These are phyloP conservation scores for Diutina rugosa DNA, from an alignment of 1,139 yeast species.

Conservation along the genomic window DNA sequence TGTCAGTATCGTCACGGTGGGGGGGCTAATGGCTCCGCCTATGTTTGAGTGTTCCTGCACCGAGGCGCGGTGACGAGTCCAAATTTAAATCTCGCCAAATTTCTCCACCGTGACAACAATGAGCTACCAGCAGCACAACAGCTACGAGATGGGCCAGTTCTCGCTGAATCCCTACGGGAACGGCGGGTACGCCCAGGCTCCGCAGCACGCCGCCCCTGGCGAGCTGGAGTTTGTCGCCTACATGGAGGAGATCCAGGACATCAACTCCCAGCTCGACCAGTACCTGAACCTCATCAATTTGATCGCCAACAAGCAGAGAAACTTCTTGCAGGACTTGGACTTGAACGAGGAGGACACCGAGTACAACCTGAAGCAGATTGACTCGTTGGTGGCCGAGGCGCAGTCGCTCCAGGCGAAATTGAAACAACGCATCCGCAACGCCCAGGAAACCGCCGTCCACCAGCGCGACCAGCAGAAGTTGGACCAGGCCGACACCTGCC, in stretches of 20 bases:
- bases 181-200: neutral
- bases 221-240: constrained; percentile 59
- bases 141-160: constrained; percentile 1
- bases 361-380: constrained; percentile 64
- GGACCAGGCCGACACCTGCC: constrained; percentile 83
- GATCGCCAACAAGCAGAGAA: constrained; percentile 71
- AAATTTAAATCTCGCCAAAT: neutral
- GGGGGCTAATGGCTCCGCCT: too few species aligned
- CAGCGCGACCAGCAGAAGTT: constrained; percentile 66
- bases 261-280: constrained; percentile 70
- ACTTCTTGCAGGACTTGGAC: constrained; percentile 64
- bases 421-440: constrained; percentile 62
- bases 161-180: neutral
- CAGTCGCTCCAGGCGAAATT: constrained; percentile 64
- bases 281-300: constrained; percentile 67
- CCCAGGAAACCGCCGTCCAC: constrained; percentile 53
- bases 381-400: constrained; percentile 66
- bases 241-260: constrained; percentile 73
- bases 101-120: constrained; percentile 1
- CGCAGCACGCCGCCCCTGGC: constrained; percentile 7
- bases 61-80: neutral
- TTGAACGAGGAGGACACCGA: constrained; percentile 69
- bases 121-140: constrained; percentile 1
- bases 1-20: too few species aligned
- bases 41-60: neutral